Conservation (phyloP, 176 grass and related monocot species). For the Poa pratensis region DNA sequence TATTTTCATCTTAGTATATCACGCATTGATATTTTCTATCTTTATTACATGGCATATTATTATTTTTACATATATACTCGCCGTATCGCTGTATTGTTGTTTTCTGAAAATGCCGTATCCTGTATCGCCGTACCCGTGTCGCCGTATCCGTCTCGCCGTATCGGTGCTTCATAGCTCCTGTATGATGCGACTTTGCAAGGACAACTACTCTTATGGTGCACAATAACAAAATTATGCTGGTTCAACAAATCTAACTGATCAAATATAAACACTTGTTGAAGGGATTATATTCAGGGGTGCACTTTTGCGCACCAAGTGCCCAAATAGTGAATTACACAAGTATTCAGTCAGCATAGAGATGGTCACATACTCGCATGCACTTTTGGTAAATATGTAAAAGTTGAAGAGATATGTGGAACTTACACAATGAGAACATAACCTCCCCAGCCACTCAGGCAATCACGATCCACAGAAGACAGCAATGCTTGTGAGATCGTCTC, state of each 20-base stretch:
- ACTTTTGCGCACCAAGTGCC: not conserved
- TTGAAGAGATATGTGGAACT: constrained; percentile 35
- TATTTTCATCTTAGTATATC: too few relatives aligned
- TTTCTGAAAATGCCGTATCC: too few relatives aligned
- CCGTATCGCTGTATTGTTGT: too few relatives aligned
- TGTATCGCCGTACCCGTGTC: too few relatives aligned
- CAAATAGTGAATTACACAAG: not conserved
- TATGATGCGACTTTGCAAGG: not conserved
- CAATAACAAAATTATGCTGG: not conserved
- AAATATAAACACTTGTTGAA: not conserved
- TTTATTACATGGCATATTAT: too few relatives aligned
- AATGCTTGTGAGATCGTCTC: constrained; percentile 96
- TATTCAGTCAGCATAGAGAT: not conserved
- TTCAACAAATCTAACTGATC: not conserved
- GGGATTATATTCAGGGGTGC: not conserved
- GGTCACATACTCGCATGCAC: not conserved
- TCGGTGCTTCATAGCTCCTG: too few relatives aligned
- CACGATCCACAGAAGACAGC: constrained; percentile 76
- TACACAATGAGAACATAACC: constrained; percentile 92
- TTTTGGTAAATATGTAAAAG: not conserved
- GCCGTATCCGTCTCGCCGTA: too few relatives aligned
- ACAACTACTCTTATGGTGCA: not conserved
- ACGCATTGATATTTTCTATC: too few relatives aligned
- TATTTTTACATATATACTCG: too few relatives aligned
- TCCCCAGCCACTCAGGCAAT: constrained; percentile 93